Evolutionary conservation across 2,329 filamentous ascomycete species (phyloP).

Genomic region (Aureobasidium sp.): DNA sequence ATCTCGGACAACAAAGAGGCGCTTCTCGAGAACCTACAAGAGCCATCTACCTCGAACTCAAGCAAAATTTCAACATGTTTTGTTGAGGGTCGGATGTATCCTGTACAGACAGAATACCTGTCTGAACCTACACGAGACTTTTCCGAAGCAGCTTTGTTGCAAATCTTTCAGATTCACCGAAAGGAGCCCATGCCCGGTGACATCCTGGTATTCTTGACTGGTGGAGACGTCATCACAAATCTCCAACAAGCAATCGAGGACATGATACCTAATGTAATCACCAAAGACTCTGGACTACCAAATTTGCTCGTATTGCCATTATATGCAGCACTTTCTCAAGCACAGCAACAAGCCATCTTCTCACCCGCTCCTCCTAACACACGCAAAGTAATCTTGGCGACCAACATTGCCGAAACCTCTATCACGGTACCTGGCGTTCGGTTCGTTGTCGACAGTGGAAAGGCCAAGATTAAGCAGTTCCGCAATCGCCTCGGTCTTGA

Average conservation of each 20-base stretch:
- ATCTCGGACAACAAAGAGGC: not conserved
- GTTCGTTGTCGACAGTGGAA: constrained; percentile 87
- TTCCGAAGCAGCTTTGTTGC: constrained; percentile 71
- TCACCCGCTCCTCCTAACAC: constrained; percentile 65
- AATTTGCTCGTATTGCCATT: constrained; percentile 68
- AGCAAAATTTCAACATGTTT: constrained; percentile 47
- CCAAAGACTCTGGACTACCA: constrained; percentile 57
- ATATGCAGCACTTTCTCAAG: constrained; percentile 82
- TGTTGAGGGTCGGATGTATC: constrained; percentile 81
- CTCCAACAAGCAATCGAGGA: constrained; percentile 76
- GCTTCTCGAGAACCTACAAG: not conserved
- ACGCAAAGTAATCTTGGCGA: constrained; percentile 83
- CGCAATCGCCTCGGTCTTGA: constrained; percentile 78
- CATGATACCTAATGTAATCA: constrained; percentile 59
- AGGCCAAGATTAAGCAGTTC: constrained; percentile 91
- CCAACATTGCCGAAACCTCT: constrained; percentile 98
- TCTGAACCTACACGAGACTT: constrained; percentile 70
- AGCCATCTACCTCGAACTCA: not conserved
- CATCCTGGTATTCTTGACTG: constrained; percentile 84
- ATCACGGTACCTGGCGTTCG: constrained; percentile 91
- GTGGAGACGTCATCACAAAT: constrained; percentile 85
- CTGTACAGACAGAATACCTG: constrained; percentile 72
- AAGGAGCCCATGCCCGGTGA: constrained; percentile 90
- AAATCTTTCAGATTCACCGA: constrained; percentile 78
- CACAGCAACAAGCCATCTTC: constrained; percentile 82